A percentile compares a stretch with the other conserved stretches of the same genome.
phyloP scores from a whole-genome alignment of 2,329 filamentous ascomycete genomes.

The Aschersonia sp. region DNA sequence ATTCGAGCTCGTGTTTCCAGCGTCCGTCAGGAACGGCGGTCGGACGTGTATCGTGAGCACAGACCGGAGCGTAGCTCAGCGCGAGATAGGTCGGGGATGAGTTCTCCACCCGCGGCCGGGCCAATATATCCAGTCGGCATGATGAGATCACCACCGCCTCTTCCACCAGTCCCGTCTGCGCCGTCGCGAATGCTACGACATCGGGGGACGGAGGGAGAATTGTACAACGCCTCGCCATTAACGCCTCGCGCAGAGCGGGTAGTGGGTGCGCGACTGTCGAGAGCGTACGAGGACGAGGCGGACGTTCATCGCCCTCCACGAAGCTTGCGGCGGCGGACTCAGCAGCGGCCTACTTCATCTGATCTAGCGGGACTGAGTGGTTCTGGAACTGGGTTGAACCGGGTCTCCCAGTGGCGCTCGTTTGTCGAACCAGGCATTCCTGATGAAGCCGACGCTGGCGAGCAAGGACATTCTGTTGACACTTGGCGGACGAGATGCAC shows the following conservation, averaged over 20 bases:
- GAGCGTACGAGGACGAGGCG: conserved; percentile 18
- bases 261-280: conserved; percentile 11
- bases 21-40: conserved; percentile 25
- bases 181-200: conserved; percentile 14
- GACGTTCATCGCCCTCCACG: conserved; percentile 12
- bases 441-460: conserved; percentile 13
- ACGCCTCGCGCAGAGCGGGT: conserved; percentile 15
- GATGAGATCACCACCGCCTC: conserved; percentile 2
- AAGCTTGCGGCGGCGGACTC: conserved; percentile 11
- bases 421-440: conserved; percentile 30
- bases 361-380: conserved; percentile 32
- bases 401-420: conserved; percentile 33
- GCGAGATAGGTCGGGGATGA: conserved; percentile 21
- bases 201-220: conserved; percentile 23
- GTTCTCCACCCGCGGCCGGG: conserved; percentile 19
- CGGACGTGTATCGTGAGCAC: conserved; percentile 28
- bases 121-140: conserved; percentile 16
- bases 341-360: conserved; percentile 21
- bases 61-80: conserved; percentile 16
- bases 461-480: conserved; percentile 1
- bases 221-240: conserved; percentile 17
- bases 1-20: conserved; percentile 26
- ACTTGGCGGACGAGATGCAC: too few relatives aligned
- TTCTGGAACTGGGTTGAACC: conserved; percentile 26
- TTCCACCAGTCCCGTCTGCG: neutral